Base-by-base conservation (phyloP, 768 basidiomycete species). In the Artomyces pyxidatus region DNA sequence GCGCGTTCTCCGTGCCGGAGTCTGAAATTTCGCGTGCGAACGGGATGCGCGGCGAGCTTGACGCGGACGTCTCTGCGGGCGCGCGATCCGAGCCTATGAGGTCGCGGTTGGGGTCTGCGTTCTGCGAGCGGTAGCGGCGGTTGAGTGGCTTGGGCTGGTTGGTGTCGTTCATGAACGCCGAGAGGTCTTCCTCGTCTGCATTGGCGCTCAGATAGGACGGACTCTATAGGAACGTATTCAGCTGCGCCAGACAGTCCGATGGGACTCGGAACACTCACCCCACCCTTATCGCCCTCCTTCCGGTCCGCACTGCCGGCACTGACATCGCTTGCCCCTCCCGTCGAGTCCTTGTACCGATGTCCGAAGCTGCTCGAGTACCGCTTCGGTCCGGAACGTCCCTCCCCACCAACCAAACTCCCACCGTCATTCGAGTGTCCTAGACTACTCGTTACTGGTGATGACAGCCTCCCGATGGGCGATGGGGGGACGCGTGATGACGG, bases 331-430 rank as follows among this genome's bases (percentile, higher is more conserved):
- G 58, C 66, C 19, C 54, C 67, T 16, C 68, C 69, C 26, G 66
- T 64, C 16, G 72, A 66, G 12, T 68, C 60, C 19, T 63, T 67
- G 61, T 85, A 85, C 38, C 87, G 74, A 62, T 88, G 80, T 9
- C 83, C 80, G 60, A 90, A 90, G 52, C 80, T 85, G 55, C 83
- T 86, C 39, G 83, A 85, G 66, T 88, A 90, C 6, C 85, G 70
- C 62, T 83, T 85, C 32, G 80, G 68, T 26, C 47, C 28, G 14
- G 25, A 55, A 9, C 43, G 61, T 4, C 57, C 45, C 48, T 43
- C 50, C 45, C 48, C 52, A 38, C 51, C 53, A 52, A 53, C 29
- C 59, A 53, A 38, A 54, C 25, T 55, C 43, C 37, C 28, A 21
- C 50, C 45, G 37, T 63, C 68, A 50, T 5, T 56, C 49, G n/a